Evolutionary conservation across 306 rosid genomes (phyloP).

Genomic region (Calophaca sinica): DNA sequence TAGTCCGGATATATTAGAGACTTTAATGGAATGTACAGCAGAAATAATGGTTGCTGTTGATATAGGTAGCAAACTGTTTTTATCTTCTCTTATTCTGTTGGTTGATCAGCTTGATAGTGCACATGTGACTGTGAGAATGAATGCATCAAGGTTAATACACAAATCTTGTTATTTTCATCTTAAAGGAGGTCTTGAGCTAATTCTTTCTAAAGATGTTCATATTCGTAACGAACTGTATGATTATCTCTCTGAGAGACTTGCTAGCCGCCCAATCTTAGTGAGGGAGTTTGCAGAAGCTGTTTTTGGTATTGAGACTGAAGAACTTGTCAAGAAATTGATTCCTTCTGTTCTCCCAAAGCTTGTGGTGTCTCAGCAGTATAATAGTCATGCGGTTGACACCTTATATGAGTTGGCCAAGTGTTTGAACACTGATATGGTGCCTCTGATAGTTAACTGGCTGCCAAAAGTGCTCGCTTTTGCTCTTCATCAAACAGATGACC

Average conservation of each 20-base stretch:
- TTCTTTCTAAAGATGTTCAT: constrained; percentile 74
- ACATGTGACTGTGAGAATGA: constrained; percentile 75
- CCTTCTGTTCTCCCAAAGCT: constrained; percentile 96
- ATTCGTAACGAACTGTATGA: constrained; percentile 80
- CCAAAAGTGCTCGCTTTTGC: constrained; percentile 98
- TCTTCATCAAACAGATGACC: constrained; percentile 76
- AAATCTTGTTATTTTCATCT: constrained; percentile 74
- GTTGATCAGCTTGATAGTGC: constrained; percentile 86
- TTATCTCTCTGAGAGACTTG: constrained; percentile 72
- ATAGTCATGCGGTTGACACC: constrained; percentile 74
- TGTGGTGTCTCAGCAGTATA: constrained; percentile 76
- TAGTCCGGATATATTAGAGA: constrained; percentile 68
- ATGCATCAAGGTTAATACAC: constrained; percentile 84
- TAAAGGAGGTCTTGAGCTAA: constrained; percentile 71
- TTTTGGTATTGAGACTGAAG: constrained; percentile 79
- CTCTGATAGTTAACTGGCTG: constrained; percentile 73
- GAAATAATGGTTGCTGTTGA: constrained; percentile 81
- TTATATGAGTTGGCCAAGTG: constrained; percentile 78
- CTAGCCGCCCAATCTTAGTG: constrained; percentile 71
- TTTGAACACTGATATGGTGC: constrained; percentile 71
- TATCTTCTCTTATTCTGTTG: constrained; percentile 74
- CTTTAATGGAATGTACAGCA: constrained; percentile 81
- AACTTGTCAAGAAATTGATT: constrained; percentile 78
- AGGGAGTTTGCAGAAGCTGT: constrained; percentile 91
- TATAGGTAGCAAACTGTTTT: constrained; percentile 63